Percentiles rank a stretch among this genome's conserved stretches.
These are phyloP conservation scores for Eudorina sp. DNA, from an alignment of 139 green algal genomes.

Conservation along the genomic window DNA sequence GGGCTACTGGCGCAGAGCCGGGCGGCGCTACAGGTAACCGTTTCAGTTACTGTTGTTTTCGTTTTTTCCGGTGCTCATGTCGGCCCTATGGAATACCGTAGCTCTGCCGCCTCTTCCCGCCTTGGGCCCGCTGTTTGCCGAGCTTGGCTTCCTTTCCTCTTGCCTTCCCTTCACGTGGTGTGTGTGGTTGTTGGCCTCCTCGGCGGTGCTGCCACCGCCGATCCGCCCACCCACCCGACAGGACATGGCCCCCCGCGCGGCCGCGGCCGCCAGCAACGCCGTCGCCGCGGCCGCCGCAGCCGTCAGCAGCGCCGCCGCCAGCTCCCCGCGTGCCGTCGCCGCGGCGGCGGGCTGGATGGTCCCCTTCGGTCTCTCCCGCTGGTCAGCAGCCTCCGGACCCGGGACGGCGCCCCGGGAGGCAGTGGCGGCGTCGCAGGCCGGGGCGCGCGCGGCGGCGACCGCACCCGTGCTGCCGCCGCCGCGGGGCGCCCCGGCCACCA, in stretches of 20 bases:
- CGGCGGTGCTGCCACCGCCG: not conserved
- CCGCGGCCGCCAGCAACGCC: conserved; percentile 17
- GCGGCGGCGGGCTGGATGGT: conserved; percentile 5
- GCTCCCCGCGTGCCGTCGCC: conserved; percentile 2
- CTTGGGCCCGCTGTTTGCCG: too few species aligned
- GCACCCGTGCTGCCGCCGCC: too few species aligned
- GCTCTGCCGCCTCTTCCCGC: too few species aligned
- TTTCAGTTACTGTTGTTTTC: not conserved
- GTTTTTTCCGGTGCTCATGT: too few species aligned
- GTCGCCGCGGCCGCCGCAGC: not conserved
- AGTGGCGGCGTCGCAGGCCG: not conserved
- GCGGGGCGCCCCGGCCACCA: too few species aligned
- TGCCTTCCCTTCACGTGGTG: too few species aligned
- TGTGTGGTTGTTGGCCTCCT: too few species aligned
- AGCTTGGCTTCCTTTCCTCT: too few species aligned
- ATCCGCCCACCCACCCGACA: not conserved
- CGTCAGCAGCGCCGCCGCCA: conserved; percentile 5
- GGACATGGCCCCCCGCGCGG: conserved; percentile 28
- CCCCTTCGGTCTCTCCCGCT: not conserved
- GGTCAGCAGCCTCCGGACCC: not conserved
- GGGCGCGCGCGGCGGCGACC: not conserved
- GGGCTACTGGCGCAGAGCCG: conserved; percentile 19
- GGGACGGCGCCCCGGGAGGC: not conserved
- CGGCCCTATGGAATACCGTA: too few species aligned
- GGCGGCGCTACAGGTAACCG: conserved; percentile 20